Evolutionary conservation across 257 asterid genomes (phyloP).

Genomic region (Solanum sejunctum): DNA sequence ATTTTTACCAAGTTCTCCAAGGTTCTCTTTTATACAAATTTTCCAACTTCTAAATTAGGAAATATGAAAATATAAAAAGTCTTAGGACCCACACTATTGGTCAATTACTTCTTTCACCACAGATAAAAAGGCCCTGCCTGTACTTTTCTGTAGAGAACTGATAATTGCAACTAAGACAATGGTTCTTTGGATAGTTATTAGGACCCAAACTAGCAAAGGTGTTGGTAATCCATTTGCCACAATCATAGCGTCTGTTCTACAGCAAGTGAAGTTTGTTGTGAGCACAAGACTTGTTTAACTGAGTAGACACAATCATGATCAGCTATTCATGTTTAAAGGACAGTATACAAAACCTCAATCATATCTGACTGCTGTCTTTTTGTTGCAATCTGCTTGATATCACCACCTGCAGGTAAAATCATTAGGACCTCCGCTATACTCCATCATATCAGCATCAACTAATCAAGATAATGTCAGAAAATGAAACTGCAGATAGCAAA

Average conservation of each 20-base stretch:
- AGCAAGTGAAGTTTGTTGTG: neutral
- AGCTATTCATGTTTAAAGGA: neutral
- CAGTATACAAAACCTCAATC: conserved; percentile 53
- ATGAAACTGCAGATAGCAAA: neutral
- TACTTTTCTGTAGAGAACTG: neutral
- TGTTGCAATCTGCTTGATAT: conserved; percentile 56
- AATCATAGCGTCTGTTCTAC: neutral
- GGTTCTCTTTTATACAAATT: neutral
- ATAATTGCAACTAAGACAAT: neutral
- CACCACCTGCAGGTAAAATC: conserved; percentile 78
- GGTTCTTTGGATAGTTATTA: neutral
- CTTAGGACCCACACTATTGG: neutral
- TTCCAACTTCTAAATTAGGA: neutral
- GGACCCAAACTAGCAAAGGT: neutral
- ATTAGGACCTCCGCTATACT: conserved; percentile 20
- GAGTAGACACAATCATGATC: neutral
- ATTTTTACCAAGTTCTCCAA: neutral
- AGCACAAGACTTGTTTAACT: neutral
- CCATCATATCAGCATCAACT: conserved; percentile 1
- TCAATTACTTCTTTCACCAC: neutral
- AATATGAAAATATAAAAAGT: neutral
- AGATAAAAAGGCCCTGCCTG: neutral
- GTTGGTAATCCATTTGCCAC: neutral
- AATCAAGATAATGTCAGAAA: neutral
- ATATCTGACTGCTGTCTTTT: conserved; percentile 49